Percentiles rank a stretch among this genome's conserved stretches.
These are phyloP conservation scores for Penicilliopsis zonata DNA, from an alignment of 495 filamentous ascomycete genomes.

Conservation along the genomic window DNA sequence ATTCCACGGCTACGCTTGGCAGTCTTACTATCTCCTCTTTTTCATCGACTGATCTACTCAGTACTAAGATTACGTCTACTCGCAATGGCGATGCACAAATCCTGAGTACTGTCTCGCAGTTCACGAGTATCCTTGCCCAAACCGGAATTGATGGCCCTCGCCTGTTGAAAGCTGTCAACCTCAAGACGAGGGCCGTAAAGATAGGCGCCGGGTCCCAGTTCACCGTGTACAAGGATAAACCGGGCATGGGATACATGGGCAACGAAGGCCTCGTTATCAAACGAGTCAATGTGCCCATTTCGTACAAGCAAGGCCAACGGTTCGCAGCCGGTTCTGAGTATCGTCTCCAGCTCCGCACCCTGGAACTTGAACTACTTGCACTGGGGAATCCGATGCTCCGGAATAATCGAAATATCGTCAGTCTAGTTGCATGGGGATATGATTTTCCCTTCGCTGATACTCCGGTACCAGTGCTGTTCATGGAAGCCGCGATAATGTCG, in stretches of 20 bases:
- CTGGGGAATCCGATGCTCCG: conserved; percentile 6
- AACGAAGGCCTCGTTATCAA: conserved; percentile 12
- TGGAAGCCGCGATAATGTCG: conserved; percentile 11
- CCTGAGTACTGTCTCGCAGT: conserved; percentile 11
- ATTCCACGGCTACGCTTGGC: too few species aligned
- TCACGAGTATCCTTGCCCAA: conserved; percentile 11
- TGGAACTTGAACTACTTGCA: conserved; percentile 2
- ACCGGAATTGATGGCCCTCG: conserved; percentile 12
- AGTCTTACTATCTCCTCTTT: conserved; percentile 3
- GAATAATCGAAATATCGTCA: conserved; percentile 10
- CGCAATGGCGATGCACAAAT: conserved; percentile 9
- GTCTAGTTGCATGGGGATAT: conserved; percentile 12
- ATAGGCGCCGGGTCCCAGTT: conserved; percentile 10
- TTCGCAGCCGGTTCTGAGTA: conserved; percentile 4
- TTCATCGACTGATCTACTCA: conserved; percentile 5
- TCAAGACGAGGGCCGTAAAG: conserved; percentile 5
- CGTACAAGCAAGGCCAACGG: background rate
- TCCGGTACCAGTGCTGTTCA: conserved; percentile 9
- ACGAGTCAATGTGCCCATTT: conserved; percentile 7
- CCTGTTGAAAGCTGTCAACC: conserved; percentile 7
- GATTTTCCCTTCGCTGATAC: conserved; percentile 11
- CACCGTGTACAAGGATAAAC: conserved; percentile 9
- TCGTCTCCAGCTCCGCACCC: conserved; percentile 3
- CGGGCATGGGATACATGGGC: background rate
- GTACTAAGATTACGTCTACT: conserved; percentile 8